These are phyloP conservation scores for Pseudonitzschia delicatissima DNA, from an alignment of 108 stramenopile genomes.

Conservation along the genomic window DNA sequence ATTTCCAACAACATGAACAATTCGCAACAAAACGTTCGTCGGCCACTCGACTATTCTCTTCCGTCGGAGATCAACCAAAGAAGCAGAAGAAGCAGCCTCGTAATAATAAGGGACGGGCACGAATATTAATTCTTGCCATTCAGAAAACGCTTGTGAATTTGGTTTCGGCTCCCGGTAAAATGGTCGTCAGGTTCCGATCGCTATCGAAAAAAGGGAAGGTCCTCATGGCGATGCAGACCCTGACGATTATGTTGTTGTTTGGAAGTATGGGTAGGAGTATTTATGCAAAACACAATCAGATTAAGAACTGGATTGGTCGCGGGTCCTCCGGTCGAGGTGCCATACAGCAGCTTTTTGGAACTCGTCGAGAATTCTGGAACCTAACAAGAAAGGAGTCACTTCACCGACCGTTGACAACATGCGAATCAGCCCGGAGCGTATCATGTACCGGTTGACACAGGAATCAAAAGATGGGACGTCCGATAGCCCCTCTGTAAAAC, in stretches of 20 bases:
- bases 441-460: conserved; percentile 49
- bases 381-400: conserved; percentile 12
- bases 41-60: neutral
- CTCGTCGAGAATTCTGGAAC: conserved; percentile 42
- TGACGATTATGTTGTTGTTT: conserved; percentile 18
- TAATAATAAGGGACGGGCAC: neutral
- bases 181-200: conserved; percentile 13
- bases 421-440: conserved; percentile 52
- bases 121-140: conserved; percentile 8
- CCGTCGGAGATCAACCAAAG: neutral
- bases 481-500: conserved; percentile 12
- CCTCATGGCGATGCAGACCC: conserved; percentile 24
- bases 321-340: conserved; percentile 55
- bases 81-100: conserved; percentile 14
- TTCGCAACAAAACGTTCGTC: neutral
- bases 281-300: conserved; percentile 16
- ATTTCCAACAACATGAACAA: neutral
- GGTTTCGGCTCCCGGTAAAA: neutral
- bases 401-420: conserved; percentile 43
- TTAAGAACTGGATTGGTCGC: neutral
- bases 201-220: conserved; percentile 28
- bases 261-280: conserved; percentile 16
- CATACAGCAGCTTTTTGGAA: conserved; percentile 73
- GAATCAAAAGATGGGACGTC: conserved; percentile 26
- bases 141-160: conserved; percentile 5